Conservation (phyloP, 768 basidiomycete species). For the Termitomyces sp. region DNA sequence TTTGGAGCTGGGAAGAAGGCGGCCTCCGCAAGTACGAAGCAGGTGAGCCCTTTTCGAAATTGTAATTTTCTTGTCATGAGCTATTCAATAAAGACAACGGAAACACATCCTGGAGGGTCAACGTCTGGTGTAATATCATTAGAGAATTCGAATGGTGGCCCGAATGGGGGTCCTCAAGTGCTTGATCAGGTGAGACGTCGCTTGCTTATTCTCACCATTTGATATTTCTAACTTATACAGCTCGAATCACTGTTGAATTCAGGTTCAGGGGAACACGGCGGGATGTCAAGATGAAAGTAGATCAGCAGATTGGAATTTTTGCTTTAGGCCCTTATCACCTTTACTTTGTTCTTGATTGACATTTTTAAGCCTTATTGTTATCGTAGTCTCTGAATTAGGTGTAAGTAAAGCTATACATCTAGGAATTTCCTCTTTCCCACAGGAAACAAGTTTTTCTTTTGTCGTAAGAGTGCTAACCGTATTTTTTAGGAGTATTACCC, state of each 20-base stretch:
- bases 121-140: slow-evolving; percentile 2
- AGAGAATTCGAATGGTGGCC: slow-evolving; percentile 3
- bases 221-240: slow-evolving; percentile 5
- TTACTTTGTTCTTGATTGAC: not conserved
- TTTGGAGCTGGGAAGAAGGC: slow-evolving; percentile 28
- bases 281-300: slow-evolving; percentile 12
- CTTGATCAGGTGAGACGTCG: slow-evolving; percentile 18
- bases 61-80: not conserved
- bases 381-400: not conserved
- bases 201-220: not conserved
- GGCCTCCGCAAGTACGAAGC: slow-evolving; percentile 10
- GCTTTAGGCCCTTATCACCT: not conserved
- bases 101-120: slow-evolving; percentile 8
- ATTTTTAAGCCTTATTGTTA: not conserved
- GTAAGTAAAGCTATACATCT: not conserved
- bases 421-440: not conserved
- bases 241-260: slow-evolving; percentile 19
- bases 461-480: no score
- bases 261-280: slow-evolving; percentile 13
- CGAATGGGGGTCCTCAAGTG: slow-evolving; percentile 12
- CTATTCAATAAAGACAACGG: slow-evolving; percentile 2
- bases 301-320: no score
- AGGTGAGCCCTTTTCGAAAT: slow-evolving; percentile 9
- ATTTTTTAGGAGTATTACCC: no score
- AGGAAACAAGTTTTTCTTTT: not conserved